Conservation (phyloP, 1,284 basidiomycete genomes). For the Papiliotrema nemorosa region DNA sequence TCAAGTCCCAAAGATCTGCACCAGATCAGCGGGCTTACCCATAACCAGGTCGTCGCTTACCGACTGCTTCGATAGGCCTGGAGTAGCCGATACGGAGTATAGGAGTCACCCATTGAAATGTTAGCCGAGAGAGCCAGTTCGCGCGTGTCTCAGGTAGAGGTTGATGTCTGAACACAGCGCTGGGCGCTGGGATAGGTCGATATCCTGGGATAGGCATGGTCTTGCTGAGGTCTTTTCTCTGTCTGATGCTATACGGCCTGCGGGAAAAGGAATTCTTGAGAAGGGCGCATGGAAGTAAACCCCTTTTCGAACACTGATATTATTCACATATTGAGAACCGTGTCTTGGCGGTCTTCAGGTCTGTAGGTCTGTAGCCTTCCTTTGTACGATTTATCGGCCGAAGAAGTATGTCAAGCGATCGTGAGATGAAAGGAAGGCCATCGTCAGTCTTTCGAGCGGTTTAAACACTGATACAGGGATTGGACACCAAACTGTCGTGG, state of each 20-base stretch:
- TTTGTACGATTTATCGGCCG: no score
- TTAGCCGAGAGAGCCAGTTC: conserved; percentile 11
- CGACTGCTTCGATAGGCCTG: background rate
- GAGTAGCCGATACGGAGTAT: conserved; percentile 14
- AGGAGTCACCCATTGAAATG: conserved; percentile 27
- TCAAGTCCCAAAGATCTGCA: background rate
- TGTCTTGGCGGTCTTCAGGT: no score
- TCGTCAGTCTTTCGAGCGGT: no score
- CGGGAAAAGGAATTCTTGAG: background rate
- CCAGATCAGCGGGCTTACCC: background rate
- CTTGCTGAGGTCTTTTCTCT: background rate
- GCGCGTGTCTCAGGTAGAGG: conserved; percentile 17
- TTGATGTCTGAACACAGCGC: conserved; percentile 14
- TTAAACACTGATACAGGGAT: no score
- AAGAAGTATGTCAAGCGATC: no score
- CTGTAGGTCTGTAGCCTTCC: no score
- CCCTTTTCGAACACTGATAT: no score
- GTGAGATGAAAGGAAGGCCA: no score
- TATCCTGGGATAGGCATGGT: conserved; percentile 29
- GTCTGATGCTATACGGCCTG: background rate
- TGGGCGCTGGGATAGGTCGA: conserved; percentile 19
- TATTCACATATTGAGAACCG: no score
- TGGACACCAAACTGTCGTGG: no score
- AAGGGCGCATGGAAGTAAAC: background rate
- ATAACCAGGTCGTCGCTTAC: background rate